These are phyloP conservation scores for Botrytis tulipae DNA, from an alignment of 2,329 filamentous ascomycete species.

Conservation along the genomic window DNA sequence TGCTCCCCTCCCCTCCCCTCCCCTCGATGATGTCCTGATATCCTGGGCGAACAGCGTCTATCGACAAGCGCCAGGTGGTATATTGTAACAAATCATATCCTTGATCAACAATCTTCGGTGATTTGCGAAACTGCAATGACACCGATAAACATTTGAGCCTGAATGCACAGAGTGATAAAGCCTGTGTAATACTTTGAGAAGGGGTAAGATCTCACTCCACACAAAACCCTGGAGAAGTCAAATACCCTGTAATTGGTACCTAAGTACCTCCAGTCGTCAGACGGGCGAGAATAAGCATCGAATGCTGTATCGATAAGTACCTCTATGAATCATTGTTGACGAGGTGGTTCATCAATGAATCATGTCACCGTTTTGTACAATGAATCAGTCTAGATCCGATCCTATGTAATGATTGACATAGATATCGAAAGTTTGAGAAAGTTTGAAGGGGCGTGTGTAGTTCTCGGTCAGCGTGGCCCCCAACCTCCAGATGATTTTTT, in stretches of 20 bases:
- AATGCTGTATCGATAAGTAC: not conserved
- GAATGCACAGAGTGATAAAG: not conserved
- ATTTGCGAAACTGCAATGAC: not conserved
- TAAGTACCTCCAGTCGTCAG: not conserved
- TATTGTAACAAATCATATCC: not conserved
- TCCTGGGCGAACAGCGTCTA: slow-evolving; percentile 9
- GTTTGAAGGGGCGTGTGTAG: not conserved
- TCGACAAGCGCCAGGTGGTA: slow-evolving; percentile 1
- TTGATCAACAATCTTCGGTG: not conserved
- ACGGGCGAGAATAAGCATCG: slow-evolving; percentile 6
- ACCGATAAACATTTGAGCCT: not conserved
- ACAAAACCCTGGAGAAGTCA: not conserved
- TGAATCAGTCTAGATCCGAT: not conserved
- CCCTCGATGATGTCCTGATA: not conserved
- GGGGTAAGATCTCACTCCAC: slow-evolving; percentile 2
- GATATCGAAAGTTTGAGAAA: not conserved
- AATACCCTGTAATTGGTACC: not conserved
- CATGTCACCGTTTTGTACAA: not conserved
- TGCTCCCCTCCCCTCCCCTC: not conserved
- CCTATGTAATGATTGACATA: not conserved
- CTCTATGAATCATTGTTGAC: not conserved
- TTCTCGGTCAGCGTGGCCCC: slow-evolving; percentile 8
- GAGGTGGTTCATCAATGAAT: not conserved
- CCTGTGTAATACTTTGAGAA: not conserved
- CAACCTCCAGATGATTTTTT: slow-evolving; percentile 6